Evolutionary conservation across 495 filamentous ascomycete species (phyloP).

Genomic region (Penicillium argentinense): DNA sequence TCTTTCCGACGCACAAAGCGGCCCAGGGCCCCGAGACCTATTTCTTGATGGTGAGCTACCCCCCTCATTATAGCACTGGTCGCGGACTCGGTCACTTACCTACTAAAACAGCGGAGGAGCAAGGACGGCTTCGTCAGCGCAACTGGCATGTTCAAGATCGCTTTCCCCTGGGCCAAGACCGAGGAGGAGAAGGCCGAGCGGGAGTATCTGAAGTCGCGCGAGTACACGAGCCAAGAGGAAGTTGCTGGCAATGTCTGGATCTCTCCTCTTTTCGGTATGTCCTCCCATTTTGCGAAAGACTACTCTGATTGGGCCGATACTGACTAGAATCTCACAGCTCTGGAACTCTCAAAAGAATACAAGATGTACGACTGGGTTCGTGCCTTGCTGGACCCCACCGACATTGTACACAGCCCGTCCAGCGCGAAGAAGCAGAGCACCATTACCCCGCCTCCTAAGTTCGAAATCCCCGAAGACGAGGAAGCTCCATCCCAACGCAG

Average conservation of each 20-base stretch:
- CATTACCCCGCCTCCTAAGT: slow-evolving; percentile 71
- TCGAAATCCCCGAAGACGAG: slow-evolving; percentile 49
- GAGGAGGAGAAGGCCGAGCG: slow-evolving; percentile 86
- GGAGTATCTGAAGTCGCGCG: slow-evolving; percentile 75
- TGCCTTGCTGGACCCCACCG: slow-evolving; percentile 79
- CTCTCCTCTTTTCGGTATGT: slow-evolving; percentile 72
- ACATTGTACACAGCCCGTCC: slow-evolving; percentile 57
- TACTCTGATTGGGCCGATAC: neutral
- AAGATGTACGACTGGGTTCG: slow-evolving; percentile 82
- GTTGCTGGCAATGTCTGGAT: slow-evolving; percentile 98
- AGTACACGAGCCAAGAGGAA: slow-evolving; percentile 81
- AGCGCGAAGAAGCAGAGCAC: slow-evolving; percentile 63
- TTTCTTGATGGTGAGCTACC: slow-evolving; percentile 78
- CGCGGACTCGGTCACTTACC: slow-evolving; percentile 3
- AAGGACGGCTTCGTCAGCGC: slow-evolving; percentile 92
- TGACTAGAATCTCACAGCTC: slow-evolving; percentile 49
- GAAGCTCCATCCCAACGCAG: slow-evolving; percentile 37
- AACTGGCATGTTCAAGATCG: slow-evolving; percentile 99
- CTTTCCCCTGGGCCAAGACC: slow-evolving; percentile 86
- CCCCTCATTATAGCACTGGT: too few relatives aligned
- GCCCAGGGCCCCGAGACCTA: slow-evolving; percentile 75
- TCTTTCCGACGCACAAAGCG: slow-evolving; percentile 70
- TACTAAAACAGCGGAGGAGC: slow-evolving; percentile 69
- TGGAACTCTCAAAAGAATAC: slow-evolving; percentile 82
- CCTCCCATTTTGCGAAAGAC: neutral